Base-by-base conservation (phyloP, 2,329 filamentous ascomycete genomes). In the Zasmidium angulare region DNA sequence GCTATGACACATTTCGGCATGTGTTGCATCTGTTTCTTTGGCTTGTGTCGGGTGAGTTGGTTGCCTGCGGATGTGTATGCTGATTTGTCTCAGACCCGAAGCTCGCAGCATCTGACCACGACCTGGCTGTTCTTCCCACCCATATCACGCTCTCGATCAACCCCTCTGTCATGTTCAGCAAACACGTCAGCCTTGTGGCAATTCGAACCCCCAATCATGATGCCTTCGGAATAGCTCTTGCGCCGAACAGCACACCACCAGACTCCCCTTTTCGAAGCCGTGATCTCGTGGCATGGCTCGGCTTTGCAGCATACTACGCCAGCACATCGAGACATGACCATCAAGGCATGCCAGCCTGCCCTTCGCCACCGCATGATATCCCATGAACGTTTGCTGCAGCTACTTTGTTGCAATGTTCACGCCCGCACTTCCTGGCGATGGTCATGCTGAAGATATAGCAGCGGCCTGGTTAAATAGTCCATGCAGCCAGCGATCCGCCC, bases 341-440 rank as follows among this genome's bases (percentile, higher is more conserved):
- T n/a, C n/a, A n/a, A n/a, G n/a, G n/a, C 17, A 24, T 40, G 31
- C 21, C 53, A 26, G 24, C 40, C 14, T 26, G 23, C 22, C 22
- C 23, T 49, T 49, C 22, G 17, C 23, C 19, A 50, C 31, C 49
- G 49, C 49, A 52, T 57, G 49, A 57, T 47, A 17, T 19, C 4
- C 21, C 1, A 19, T 2, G 29, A 11, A 20, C 59, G 60, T 61
- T 63, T 63, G 63, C 63, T 61, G 46, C 22, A 29, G 4, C 29
- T 10, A 14, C 36, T 10, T 17, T 14, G 3, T 43, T 17, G 36
- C 36, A 43, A 3, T 43, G 12, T 43, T 43, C 36, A 43, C 36
- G 12, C 36, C 36, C n/a, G 36, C 36, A 43, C n/a, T 19, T 43
- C 36, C 36, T 17, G 36, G n/a, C 4, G 7, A 14, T 43, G 11